These are phyloP conservation scores for Skeletonema potamos DNA, from an alignment of 108 stramenopile species.

Conservation along the genomic window DNA sequence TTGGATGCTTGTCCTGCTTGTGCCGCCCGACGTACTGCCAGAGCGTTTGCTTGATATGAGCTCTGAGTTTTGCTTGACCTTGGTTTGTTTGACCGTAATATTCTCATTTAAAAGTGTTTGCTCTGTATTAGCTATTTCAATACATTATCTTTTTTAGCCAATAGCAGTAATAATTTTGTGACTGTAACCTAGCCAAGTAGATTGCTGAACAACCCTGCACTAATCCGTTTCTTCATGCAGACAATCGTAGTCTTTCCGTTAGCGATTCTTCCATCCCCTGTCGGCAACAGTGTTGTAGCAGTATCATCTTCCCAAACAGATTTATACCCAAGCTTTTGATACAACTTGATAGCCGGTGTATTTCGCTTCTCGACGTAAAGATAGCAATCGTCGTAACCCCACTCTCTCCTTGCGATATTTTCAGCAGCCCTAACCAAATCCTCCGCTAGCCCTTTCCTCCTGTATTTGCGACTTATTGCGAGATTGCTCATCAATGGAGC, in stretches of 20 bases:
- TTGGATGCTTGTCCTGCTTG: constrained; percentile 46
- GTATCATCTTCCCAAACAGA: constrained; percentile 64
- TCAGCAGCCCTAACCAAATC: constrained; percentile 67
- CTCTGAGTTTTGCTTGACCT: no score
- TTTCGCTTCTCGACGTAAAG: constrained; percentile 83
- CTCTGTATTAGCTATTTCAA: background rate
- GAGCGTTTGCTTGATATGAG: background rate
- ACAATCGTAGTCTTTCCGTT: constrained; percentile 61
- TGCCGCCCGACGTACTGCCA: constrained; percentile 1
- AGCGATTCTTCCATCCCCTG: constrained; percentile 45
- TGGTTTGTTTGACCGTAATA: background rate
- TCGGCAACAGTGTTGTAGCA: constrained; percentile 74
- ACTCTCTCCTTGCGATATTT: constrained; percentile 57
- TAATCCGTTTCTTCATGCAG: constrained; percentile 74
- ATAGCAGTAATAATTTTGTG: background rate
- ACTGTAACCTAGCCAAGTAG: constrained; percentile 6
- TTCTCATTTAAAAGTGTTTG: background rate
- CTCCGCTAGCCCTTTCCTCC: constrained; percentile 74
- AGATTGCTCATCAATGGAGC: constrained; percentile 81
- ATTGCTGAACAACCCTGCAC: constrained; percentile 33
- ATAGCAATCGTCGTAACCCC: constrained; percentile 73
- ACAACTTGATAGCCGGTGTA: constrained; percentile 62
- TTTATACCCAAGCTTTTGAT: constrained; percentile 76
- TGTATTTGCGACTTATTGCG: constrained; percentile 58
- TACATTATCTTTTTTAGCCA: background rate